phyloP scores from a whole-genome alignment of 2,329 filamentous ascomycete species.

The Pseudogymnoascus sp. region DNA sequence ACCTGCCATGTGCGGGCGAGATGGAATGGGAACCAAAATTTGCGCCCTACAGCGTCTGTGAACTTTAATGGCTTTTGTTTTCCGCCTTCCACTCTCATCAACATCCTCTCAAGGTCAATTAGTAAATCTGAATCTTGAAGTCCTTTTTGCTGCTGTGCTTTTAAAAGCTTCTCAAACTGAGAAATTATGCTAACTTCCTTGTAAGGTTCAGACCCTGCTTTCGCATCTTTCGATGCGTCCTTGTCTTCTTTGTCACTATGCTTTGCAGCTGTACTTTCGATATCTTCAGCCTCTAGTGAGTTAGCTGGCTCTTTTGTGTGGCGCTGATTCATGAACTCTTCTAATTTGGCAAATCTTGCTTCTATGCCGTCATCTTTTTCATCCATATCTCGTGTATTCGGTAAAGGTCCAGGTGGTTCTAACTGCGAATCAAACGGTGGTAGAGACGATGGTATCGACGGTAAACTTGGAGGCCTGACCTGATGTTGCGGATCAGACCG shows the following conservation, averaged over 20 bases:
- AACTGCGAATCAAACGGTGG: not conserved
- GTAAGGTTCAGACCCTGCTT: not conserved
- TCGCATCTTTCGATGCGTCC: too few relatives aligned
- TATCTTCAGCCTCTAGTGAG: not conserved
- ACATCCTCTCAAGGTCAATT: conserved; percentile 22
- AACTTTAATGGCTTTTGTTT: conserved; percentile 67
- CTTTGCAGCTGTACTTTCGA: not conserved
- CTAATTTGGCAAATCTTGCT: not conserved
- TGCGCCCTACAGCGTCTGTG: conserved; percentile 83
- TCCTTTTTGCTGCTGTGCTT: not conserved
- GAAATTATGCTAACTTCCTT: not conserved
- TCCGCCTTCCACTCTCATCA: conserved; percentile 35
- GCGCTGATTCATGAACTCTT: not conserved
- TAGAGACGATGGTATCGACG: not conserved
- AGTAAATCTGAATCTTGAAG: conserved; percentile 25
- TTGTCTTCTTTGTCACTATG: too few relatives aligned
- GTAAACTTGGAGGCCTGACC: not conserved
- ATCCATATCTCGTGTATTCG: not conserved
- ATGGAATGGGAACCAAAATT: conserved; percentile 82
- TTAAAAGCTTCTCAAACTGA: not conserved
- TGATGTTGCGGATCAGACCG: not conserved
- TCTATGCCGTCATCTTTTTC: not conserved
- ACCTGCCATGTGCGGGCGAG: conserved; percentile 66
- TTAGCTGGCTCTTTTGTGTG: not conserved
- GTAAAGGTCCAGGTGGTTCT: not conserved